Evolutionary conservation across 2,329 filamentous ascomycete genomes (phyloP).

Genomic region (Elsinoe perseae): DNA sequence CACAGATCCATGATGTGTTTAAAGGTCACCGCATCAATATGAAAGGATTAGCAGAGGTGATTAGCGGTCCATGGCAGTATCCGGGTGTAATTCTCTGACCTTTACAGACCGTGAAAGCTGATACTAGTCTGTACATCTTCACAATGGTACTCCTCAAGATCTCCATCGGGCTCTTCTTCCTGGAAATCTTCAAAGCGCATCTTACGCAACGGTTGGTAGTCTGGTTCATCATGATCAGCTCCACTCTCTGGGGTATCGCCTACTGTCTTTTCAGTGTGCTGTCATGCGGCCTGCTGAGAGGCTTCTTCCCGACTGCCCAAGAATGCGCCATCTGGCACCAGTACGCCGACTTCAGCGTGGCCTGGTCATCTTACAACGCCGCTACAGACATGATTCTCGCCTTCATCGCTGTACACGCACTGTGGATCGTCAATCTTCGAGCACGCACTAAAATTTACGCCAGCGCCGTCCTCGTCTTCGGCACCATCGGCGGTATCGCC

Average conservation of each 20-base stretch:
- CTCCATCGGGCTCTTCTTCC: slow-evolving; percentile 44
- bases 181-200: slow-evolving; percentile 39
- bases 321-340: slow-evolving; percentile 15
- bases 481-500: neutral
- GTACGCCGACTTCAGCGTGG: slow-evolving; percentile 15
- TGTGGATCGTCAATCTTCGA: slow-evolving; percentile 23
- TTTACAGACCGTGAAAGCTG: neutral
- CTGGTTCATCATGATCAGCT: slow-evolving; percentile 37
- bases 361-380: slow-evolving; percentile 26
- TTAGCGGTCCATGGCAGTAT: neutral
- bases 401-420: slow-evolving; percentile 30
- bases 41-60: neutral
- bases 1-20: neutral
- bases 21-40: neutral
- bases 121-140: slow-evolving; percentile 37
- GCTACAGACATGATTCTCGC: slow-evolving; percentile 32
- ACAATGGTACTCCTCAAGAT: slow-evolving; percentile 41
- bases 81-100: neutral
- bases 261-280: slow-evolving; percentile 44
- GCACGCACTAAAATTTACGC: neutral
- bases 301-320: slow-evolving; percentile 25
- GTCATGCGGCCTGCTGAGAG: slow-evolving; percentile 46
- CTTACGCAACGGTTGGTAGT: slow-evolving; percentile 37
- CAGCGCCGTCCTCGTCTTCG: neutral
- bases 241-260: slow-evolving; percentile 36